phyloP scores from a whole-genome alignment of 148 eudicot species.

The Dysphania ambrosioides region DNA sequence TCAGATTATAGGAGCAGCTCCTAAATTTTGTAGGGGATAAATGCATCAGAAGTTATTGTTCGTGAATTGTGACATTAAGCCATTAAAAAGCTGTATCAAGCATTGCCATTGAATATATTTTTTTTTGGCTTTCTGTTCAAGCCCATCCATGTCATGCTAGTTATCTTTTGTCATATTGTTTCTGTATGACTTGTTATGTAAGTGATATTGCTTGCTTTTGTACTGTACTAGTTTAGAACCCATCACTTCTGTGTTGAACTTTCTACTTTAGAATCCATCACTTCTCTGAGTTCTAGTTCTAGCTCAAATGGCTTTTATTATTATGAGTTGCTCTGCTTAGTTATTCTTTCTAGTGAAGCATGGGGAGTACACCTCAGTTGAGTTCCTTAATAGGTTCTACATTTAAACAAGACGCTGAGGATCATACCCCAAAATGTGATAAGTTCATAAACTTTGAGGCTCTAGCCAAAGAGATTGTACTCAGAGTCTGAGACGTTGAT shows the following conservation, averaged over 20 bases:
- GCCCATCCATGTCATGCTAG: not conserved
- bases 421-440: too few relatives aligned
- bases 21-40: constrained; percentile 70
- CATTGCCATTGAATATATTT: not conserved
- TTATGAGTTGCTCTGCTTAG: too few relatives aligned
- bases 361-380: too few relatives aligned
- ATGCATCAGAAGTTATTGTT: not conserved
- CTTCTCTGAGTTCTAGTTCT: not conserved
- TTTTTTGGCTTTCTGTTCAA: constrained; percentile 12
- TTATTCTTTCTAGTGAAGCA: too few relatives aligned
- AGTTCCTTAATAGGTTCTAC: too few relatives aligned
- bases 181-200: not conserved
- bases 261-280: not conserved
- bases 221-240: too few relatives aligned
- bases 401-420: too few relatives aligned
- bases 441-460: too few relatives aligned
- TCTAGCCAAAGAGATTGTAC: too few relatives aligned
- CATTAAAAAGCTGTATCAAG: not conserved
- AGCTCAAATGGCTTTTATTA: too few relatives aligned
- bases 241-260: too few relatives aligned
- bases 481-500: too few relatives aligned
- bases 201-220: not conserved
- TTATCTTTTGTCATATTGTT: not conserved
- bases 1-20: constrained; percentile 91
- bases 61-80: not conserved